Conservation (phyloP, 805 yeast genomes). For the Starmerella floris region DNA sequence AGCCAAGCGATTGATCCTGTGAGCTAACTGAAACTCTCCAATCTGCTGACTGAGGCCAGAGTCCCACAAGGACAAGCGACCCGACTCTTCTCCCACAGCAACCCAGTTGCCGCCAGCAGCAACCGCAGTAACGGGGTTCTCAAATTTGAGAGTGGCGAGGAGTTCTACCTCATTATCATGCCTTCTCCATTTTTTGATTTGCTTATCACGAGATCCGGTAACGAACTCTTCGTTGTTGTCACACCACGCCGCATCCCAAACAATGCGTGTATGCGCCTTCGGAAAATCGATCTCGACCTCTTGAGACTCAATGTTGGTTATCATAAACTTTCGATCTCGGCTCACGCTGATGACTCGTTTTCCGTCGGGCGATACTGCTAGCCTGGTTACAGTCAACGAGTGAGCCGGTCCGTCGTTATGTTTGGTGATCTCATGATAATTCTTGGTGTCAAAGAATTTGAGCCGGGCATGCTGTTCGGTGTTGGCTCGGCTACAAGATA, state of each 20-base stretch:
- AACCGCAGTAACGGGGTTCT: conserved; percentile 19
- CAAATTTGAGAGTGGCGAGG: conserved; percentile 11
- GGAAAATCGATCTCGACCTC: conserved; percentile 29
- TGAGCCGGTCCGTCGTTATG: conserved; percentile 31
- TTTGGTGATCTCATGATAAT: conserved; percentile 41
- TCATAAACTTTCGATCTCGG: conserved; percentile 73
- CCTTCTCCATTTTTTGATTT: conserved; percentile 35
- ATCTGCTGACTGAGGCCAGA: background rate
- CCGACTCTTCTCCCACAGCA: conserved; percentile 20
- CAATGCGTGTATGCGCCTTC: conserved; percentile 79
- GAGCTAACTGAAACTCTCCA: conserved; percentile 7
- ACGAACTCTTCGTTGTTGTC: conserved; percentile 35
- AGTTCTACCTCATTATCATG: conserved; percentile 7
- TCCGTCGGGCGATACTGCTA: conserved; percentile 61
- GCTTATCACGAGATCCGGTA: conserved; percentile 79
- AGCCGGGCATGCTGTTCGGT: conserved; percentile 72
- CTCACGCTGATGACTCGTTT: conserved; percentile 59
- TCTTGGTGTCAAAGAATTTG: conserved; percentile 48
- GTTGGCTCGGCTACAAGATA: conserved; percentile 87
- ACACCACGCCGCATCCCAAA: conserved; percentile 92
- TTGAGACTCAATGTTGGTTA: conserved; percentile 43
- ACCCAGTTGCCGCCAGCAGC: conserved; percentile 8
- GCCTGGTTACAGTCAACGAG: conserved; percentile 69
- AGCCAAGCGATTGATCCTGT: conserved; percentile 17
- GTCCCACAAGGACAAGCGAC: conserved; percentile 6